Percentiles rank a stretch among this genome's conserved stretches.
These are phyloP conservation scores for Scedosporium dehoogii DNA, from an alignment of 2,329 filamentous ascomycete genomes.

Conservation along the genomic window DNA sequence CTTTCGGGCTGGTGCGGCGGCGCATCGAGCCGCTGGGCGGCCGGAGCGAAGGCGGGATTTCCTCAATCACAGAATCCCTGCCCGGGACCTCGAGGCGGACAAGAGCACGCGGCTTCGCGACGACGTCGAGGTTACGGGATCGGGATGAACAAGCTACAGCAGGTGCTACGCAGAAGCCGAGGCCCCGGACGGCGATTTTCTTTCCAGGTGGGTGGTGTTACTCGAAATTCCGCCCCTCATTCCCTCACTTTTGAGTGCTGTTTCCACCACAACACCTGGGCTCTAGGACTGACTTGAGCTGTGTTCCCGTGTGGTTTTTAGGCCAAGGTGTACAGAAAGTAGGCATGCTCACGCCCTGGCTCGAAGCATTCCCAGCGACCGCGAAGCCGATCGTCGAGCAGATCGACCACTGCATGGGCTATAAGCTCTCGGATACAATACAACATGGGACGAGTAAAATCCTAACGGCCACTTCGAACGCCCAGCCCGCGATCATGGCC, in stretches of 20 bases:
- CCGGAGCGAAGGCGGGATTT: slow-evolving; percentile 2
- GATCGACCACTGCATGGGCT: slow-evolving; percentile 64
- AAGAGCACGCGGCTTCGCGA: not conserved
- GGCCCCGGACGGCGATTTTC: slow-evolving; percentile 45
- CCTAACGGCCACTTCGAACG: slow-evolving; percentile 75
- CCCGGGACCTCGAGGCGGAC: slow-evolving; percentile 7
- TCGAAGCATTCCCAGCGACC: slow-evolving; percentile 73
- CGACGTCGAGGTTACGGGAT: not conserved
- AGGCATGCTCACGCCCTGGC: slow-evolving; percentile 79
- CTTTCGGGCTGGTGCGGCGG: slow-evolving; percentile 9
- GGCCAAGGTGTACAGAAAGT: slow-evolving; percentile 85
- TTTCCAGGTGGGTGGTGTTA: slow-evolving; percentile 37
- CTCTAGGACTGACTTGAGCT: not conserved
- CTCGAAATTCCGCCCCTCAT: not conserved
- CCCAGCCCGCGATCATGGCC: slow-evolving; percentile 94
- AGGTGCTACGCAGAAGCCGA: not conserved
- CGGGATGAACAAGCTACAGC: not conserved
- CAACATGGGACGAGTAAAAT: slow-evolving; percentile 65
- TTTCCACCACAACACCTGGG: not conserved
- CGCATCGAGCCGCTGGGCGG: slow-evolving; percentile 7
- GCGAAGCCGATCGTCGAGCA: slow-evolving; percentile 71
- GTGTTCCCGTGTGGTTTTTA: slow-evolving; percentile 20
- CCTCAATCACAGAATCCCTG: not conserved
- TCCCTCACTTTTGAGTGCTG: not conserved
- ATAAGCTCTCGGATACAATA: slow-evolving; percentile 69